phyloP scores from a whole-genome alignment of 768 basidiomycete species.

The Rossbeevera mucosa region DNA sequence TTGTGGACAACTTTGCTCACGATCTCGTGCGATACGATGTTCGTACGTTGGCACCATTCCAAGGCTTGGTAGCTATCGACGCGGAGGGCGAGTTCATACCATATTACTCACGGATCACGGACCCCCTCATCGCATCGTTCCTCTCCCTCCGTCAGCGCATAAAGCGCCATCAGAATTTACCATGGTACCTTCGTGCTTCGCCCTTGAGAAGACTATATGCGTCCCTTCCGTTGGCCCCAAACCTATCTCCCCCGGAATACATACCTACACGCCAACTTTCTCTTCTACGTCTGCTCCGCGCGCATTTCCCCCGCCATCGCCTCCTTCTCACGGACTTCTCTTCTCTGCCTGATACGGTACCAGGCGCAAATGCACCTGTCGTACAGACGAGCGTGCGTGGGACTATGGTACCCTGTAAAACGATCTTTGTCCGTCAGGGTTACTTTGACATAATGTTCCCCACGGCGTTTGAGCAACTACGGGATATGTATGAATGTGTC shows the following conservation, averaged over 20 bases:
- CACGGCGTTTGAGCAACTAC: conserved; percentile 76
- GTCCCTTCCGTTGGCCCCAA: conserved; percentile 82
- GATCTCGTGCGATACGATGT: conserved; percentile 91
- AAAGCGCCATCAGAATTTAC: conserved; percentile 53
- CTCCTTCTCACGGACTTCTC: conserved; percentile 92
- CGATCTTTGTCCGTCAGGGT: conserved; percentile 88
- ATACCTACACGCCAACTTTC: conserved; percentile 87
- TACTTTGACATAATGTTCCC: conserved; percentile 99
- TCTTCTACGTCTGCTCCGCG: conserved; percentile 77
- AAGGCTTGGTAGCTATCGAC: conserved; percentile 78
- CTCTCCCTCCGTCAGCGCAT: conserved; percentile 62
- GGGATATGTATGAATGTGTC: conserved; percentile 87
- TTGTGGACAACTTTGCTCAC: conserved; percentile 97
- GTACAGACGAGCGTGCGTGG: conserved; percentile 91
- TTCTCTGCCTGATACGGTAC: conserved; percentile 78
- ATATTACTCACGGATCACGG: conserved; percentile 78
- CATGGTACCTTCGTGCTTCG: conserved; percentile 50
- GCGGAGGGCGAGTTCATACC: conserved; percentile 76
- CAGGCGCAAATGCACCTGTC: conserved; percentile 69
- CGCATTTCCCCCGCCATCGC: conserved; percentile 87
- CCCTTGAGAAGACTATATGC: conserved; percentile 60
- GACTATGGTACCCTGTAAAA: conserved; percentile 83
- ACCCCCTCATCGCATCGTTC: conserved; percentile 79
- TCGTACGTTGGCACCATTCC: conserved; percentile 72
- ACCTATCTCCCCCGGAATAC: conserved; percentile 83